Percentiles rank a stretch among this genome's conserved stretches.
Evolutionary conservation across 75 land plant species (phyloP).

Genomic region (Isoetes taiwanensis): DNA sequence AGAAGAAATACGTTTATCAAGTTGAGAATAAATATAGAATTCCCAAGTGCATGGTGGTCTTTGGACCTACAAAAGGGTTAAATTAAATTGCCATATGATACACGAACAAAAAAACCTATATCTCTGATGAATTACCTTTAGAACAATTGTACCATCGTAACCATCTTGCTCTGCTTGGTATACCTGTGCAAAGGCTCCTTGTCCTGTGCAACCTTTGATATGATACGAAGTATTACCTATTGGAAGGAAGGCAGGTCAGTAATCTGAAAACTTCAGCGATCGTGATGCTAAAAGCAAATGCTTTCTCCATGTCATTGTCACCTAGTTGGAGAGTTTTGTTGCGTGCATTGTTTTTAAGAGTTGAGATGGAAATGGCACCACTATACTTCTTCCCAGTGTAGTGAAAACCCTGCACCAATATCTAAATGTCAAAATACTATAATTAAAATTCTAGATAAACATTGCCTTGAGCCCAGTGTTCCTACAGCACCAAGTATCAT

Average conservation of each 20-base stretch:
- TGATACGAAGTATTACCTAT: constrained; percentile 64
- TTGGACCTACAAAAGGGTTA: constrained; percentile 50
- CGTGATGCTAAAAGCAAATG: too few species aligned
- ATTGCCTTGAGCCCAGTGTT: too few species aligned
- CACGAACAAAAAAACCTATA: background rate
- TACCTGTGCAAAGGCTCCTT: constrained; percentile 88
- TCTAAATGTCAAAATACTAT: constrained; percentile 16
- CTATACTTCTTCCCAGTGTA: constrained; percentile 32
- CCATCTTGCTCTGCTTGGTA: constrained; percentile 53
- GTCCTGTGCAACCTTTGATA: constrained; percentile 87
- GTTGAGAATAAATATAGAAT: constrained; percentile 85
- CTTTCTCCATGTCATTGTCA: constrained; percentile 4
- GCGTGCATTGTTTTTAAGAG: constrained; percentile 44
- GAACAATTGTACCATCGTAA: background rate
- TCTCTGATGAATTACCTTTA: background rate
- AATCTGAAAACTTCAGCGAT: too few species aligned
- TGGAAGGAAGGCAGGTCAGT: background rate
- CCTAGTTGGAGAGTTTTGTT: constrained; percentile 71
- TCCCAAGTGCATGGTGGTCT: constrained; percentile 94
- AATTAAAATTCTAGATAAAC: background rate
- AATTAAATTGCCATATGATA: background rate
- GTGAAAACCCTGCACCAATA: constrained; percentile 45
- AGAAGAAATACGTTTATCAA: constrained; percentile 52
- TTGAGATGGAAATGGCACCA: constrained; percentile 33
- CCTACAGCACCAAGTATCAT: background rate